Evolutionary conservation across 495 filamentous ascomycete species (phyloP).

Genomic region (Hypoxylon fragiforme): DNA sequence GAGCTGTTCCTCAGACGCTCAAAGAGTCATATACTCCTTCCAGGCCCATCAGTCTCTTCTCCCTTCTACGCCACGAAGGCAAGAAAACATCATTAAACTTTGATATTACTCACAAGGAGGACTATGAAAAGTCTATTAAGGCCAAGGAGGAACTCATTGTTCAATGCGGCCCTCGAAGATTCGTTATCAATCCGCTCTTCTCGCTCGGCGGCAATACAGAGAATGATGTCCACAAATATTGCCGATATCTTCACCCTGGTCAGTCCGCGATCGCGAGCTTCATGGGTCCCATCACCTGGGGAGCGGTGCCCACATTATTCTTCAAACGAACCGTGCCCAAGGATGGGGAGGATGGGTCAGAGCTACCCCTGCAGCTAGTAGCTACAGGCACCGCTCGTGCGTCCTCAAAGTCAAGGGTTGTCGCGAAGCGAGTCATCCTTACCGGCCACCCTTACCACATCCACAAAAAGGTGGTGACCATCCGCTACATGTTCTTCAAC

Average conservation of each 20-base stretch:
- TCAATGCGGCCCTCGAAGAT: constrained; percentile 83
- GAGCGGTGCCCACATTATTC: constrained; percentile 82
- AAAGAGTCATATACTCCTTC: constrained; percentile 57
- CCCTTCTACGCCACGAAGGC: constrained; percentile 89
- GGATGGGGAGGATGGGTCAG: constrained; percentile 33
- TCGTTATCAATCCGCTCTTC: constrained; percentile 88
- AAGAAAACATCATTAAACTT: constrained; percentile 87
- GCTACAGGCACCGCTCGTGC: constrained; percentile 84
- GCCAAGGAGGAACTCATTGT: constrained; percentile 88
- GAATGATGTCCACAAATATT: constrained; percentile 96
- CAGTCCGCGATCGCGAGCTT: constrained; percentile 89
- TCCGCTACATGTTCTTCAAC: constrained; percentile 99
- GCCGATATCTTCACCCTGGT: constrained; percentile 89
- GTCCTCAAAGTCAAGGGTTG: constrained; percentile 75
- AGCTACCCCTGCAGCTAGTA: constrained; percentile 64
- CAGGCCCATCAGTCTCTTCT: constrained; percentile 72
- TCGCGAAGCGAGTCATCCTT: constrained; percentile 91
- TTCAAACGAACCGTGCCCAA: constrained; percentile 62
- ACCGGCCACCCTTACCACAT: constrained; percentile 98
- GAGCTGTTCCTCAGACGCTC: constrained; percentile 65
- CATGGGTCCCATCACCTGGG: constrained; percentile 90
- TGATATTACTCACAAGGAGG: constrained; percentile 77
- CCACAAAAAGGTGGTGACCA: constrained; percentile 92
- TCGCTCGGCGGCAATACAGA: constrained; percentile 80
- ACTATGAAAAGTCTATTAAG: constrained; percentile 71